These are phyloP conservation scores for Lizanozyma gosingica DNA, from an alignment of 1,139 yeast species.

Conservation along the genomic window DNA sequence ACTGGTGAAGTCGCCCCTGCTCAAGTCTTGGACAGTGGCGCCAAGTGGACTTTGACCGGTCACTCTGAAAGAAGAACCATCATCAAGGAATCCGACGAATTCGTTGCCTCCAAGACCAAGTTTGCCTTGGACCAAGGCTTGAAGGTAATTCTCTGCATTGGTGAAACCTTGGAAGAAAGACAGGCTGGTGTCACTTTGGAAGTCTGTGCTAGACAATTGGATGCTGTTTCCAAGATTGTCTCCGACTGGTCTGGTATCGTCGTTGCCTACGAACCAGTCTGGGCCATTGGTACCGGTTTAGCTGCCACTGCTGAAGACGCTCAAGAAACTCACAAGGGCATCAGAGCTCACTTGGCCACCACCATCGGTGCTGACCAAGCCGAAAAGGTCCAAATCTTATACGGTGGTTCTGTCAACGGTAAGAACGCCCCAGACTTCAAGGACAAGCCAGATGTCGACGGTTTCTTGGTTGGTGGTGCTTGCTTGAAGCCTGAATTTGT, in stretches of 20 bases:
- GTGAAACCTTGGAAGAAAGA: slow-evolving; percentile 95
- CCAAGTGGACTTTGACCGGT: slow-evolving; percentile 92
- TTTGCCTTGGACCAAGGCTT: slow-evolving; percentile 86
- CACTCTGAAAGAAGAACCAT: slow-evolving; percentile 98
- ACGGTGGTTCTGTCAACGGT: slow-evolving; percentile 99
- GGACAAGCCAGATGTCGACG: slow-evolving; percentile 91
- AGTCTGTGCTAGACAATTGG: slow-evolving; percentile 84
- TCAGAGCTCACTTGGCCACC: slow-evolving; percentile 73
- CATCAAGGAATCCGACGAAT: slow-evolving; percentile 83
- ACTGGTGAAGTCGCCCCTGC: slow-evolving; percentile 94
- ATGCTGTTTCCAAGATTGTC: slow-evolving; percentile 77
- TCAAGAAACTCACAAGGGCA: slow-evolving; percentile 84
- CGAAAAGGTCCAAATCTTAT: slow-evolving; percentile 75
- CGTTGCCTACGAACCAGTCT: slow-evolving; percentile 98
- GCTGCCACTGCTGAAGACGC: slow-evolving; percentile 99
- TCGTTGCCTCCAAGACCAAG: slow-evolving; percentile 90
- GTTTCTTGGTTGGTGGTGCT: slow-evolving; percentile 99
- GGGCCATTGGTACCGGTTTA: slow-evolving; percentile 99
- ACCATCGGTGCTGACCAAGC: slow-evolving; percentile 77
- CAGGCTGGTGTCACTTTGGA: slow-evolving; percentile 78
- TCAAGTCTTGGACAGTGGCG: slow-evolving; percentile 86
- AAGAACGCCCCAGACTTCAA: slow-evolving; percentile 85
- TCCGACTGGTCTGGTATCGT: slow-evolving; percentile 90
- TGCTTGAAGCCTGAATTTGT: slow-evolving; percentile 96
- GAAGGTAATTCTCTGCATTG: slow-evolving; percentile 89